These are phyloP conservation scores for Trichoderma lentiforme DNA, from an alignment of 2,329 filamentous ascomycete species.

Conservation along the genomic window DNA sequence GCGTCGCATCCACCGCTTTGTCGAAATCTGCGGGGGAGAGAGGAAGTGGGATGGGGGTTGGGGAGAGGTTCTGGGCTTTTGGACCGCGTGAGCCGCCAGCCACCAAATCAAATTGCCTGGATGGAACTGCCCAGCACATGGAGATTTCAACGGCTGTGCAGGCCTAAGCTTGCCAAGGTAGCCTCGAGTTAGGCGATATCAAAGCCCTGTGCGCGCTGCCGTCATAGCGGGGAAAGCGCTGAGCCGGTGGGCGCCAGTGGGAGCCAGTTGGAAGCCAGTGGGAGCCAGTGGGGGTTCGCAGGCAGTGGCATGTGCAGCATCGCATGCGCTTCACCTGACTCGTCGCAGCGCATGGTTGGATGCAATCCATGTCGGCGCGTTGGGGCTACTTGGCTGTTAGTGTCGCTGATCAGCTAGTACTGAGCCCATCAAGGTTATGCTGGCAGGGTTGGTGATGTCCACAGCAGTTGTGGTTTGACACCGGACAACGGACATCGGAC, in stretches of 20 bases:
- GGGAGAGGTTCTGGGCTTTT: neutral
- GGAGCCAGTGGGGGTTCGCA: neutral
- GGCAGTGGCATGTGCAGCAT: slow-evolving; percentile 10
- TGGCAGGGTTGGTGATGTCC: neutral
- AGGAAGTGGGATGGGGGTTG: neutral
- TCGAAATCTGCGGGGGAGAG: neutral
- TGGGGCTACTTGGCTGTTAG: neutral
- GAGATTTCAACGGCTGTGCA: no score
- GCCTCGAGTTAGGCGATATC: neutral
- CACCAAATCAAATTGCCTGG: neutral
- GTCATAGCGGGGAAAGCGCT: neutral
- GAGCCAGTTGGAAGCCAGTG: no score
- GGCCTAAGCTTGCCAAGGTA: no score
- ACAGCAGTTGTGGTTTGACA: neutral
- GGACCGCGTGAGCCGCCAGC: neutral
- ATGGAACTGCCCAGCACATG: no score
- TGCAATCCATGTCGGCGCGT: neutral
- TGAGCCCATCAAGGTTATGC: neutral
- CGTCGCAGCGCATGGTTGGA: neutral
- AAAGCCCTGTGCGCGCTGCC: neutral
- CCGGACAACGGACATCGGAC: neutral
- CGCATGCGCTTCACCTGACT: slow-evolving; percentile 6
- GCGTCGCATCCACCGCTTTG: neutral
- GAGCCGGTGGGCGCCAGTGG: neutral
- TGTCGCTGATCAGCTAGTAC: neutral